phyloP scores from a whole-genome alignment of 148 eudicot genomes.

The Fagopyrum tataricum region DNA sequence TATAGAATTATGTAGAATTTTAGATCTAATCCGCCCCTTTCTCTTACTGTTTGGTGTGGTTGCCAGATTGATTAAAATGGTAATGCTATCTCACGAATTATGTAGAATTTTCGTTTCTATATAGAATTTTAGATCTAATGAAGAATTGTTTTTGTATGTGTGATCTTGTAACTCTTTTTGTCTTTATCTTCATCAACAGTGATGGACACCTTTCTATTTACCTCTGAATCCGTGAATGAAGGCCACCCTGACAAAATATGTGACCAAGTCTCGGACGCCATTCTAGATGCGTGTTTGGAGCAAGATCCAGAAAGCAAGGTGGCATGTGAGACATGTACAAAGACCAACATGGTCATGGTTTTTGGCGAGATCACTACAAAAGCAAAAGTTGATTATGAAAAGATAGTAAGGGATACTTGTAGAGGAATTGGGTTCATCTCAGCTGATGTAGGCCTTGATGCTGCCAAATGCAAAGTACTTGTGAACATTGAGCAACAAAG shows the following conservation, averaged over 20 bases:
- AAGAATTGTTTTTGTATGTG: too few species aligned
- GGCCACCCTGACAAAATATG: conserved; percentile 25
- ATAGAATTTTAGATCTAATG: too few species aligned
- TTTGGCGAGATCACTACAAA: conserved; percentile 25
- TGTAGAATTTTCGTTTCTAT: too few species aligned
- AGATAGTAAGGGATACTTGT: conserved; percentile 20
- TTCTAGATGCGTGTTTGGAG: conserved; percentile 20
- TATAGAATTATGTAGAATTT: background rate
- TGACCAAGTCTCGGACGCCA: conserved; percentile 24
- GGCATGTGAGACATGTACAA: conserved; percentile 22
- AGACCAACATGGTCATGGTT: conserved; percentile 26
- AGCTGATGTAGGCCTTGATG: conserved; percentile 20
- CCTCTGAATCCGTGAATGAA: conserved; percentile 24
- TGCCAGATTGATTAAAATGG: background rate
- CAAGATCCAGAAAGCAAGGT: conserved; percentile 25
- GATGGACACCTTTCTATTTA: conserved; percentile 22
- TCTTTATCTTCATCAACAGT: background rate
- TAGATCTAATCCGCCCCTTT: background rate
- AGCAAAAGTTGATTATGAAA: conserved; percentile 20
- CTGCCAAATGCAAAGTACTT: conserved; percentile 18
- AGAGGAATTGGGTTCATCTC: conserved; percentile 18
- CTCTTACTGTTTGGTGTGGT: background rate
- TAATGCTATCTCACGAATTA: too few species aligned
- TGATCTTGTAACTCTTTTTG: too few species aligned
- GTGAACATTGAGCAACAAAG: conserved; percentile 24